Evolutionary conservation across 2,329 filamentous ascomycete genomes (phyloP).

Genomic region (Purpureocillium lavendulum): DNA sequence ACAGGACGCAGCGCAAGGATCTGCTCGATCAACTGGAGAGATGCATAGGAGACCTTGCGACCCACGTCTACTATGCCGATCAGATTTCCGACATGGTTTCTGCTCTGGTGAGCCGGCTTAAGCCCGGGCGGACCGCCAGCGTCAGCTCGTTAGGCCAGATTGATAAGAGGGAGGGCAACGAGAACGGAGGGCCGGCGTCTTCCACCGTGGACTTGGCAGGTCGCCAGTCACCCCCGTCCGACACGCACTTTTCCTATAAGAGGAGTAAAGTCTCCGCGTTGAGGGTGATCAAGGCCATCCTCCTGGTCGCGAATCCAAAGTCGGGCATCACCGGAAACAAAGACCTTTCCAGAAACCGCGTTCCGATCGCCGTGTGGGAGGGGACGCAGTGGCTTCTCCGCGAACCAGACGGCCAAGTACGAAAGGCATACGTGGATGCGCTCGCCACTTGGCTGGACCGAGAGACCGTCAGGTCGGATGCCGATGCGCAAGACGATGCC

Average conservation of each 20-base stretch:
- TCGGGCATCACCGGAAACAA: slow-evolving; percentile 49
- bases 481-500: slow-evolving; percentile 51
- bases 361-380: slow-evolving; percentile 83
- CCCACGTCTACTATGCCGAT: slow-evolving; percentile 93
- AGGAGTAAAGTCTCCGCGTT: slow-evolving; percentile 58
- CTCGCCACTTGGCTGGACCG: slow-evolving; percentile 75
- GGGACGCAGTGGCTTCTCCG: slow-evolving; percentile 90
- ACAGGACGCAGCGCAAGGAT: slow-evolving; percentile 44
- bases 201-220: slow-evolving; percentile 31
- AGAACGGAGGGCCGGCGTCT: slow-evolving; percentile 21
- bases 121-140: slow-evolving; percentile 46
- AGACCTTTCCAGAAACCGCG: slow-evolving; percentile 62
- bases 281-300: slow-evolving; percentile 70
- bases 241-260: slow-evolving; percentile 45
- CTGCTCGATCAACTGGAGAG: slow-evolving; percentile 65
- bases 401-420: slow-evolving; percentile 68
- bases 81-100: slow-evolving; percentile 93
- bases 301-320: slow-evolving; percentile 70
- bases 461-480: slow-evolving; percentile 64
- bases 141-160: slow-evolving; percentile 32
- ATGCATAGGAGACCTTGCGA: slow-evolving; percentile 85
- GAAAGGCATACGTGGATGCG: slow-evolving; percentile 78
- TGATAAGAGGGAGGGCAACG: slow-evolving; percentile 34
- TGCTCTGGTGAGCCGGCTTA: slow-evolving; percentile 69
- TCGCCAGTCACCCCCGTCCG: slow-evolving; percentile 34